Percentiles rank a stretch among this genome's conserved stretches.
These are phyloP conservation scores for Neurospora pannonica DNA, from an alignment of 495 filamentous ascomycete species.

Conservation along the genomic window DNA sequence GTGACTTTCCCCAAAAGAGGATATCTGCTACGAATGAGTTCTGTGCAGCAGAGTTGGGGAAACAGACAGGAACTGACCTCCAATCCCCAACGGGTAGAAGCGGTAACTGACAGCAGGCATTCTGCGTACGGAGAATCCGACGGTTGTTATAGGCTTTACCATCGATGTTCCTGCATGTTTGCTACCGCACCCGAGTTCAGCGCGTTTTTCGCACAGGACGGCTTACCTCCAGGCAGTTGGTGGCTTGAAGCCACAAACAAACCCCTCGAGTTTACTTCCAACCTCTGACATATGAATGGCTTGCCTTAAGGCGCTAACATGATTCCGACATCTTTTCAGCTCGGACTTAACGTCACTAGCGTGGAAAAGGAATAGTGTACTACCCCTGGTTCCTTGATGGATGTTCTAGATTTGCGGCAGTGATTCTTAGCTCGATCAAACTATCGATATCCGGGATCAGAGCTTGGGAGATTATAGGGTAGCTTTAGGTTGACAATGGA, in stretches of 20 bases:
- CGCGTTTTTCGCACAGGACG: not conserved
- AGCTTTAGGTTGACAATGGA: not conserved
- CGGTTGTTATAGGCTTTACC: not conserved
- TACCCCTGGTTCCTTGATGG: not conserved
- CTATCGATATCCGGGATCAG: not conserved
- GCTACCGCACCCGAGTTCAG: not conserved
- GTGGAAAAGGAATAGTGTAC: not conserved
- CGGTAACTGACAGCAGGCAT: too few species aligned
- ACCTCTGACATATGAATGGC: not conserved
- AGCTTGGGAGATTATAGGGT: not conserved
- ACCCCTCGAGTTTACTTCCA: not conserved
- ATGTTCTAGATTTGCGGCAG: not conserved
- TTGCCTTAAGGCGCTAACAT: not conserved
- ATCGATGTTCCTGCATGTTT: not conserved
- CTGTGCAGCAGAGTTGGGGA: too few species aligned
- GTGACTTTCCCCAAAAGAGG: too few species aligned
- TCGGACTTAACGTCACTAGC: not conserved
- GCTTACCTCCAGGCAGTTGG: not conserved
- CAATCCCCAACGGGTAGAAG: too few species aligned
- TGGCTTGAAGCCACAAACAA: not conserved
- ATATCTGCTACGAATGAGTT: too few species aligned
- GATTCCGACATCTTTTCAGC: not conserved
- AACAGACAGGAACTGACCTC: too few species aligned
- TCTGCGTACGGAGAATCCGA: not conserved
- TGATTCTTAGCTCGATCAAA: not conserved